Conservation (phyloP, 495 filamentous ascomycete species). For the Beverwykella pulmonaria region DNA sequence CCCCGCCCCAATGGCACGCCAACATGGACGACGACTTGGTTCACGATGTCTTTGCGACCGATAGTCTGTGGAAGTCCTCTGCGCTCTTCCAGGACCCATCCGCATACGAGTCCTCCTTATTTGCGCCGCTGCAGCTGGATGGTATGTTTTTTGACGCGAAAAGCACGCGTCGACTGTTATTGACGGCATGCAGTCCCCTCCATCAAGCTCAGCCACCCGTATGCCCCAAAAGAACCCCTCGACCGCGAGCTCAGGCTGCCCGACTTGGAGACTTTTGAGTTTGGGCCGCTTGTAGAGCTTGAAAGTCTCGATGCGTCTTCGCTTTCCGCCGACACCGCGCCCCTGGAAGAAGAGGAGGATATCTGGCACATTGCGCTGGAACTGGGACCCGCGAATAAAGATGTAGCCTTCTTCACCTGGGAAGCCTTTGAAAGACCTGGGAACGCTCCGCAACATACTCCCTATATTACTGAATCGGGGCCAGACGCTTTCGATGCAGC, state of each 20-base stretch:
- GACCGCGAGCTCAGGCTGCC: constrained; percentile 39
- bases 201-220: constrained; percentile 42
- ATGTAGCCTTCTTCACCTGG: constrained; percentile 60
- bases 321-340: constrained; percentile 22
- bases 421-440: constrained; percentile 61
- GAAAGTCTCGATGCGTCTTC: constrained; percentile 30
- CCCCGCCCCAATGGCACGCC: neutral
- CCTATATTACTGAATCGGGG: constrained; percentile 79
- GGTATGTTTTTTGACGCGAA: constrained; percentile 35
- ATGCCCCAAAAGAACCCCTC: constrained; percentile 40
- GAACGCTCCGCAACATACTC: constrained; percentile 51
- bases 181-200: constrained; percentile 35
- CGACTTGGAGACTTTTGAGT: constrained; percentile 39
- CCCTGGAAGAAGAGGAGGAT: constrained; percentile 30
- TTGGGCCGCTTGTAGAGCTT: constrained; percentile 38
- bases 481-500: constrained; percentile 71
- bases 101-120: constrained; percentile 31
- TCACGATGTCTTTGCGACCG: constrained; percentile 25
- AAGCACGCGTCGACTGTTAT: constrained; percentile 25
- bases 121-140: constrained; percentile 36
- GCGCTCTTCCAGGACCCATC: constrained; percentile 22
- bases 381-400: constrained; percentile 52
- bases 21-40: constrained; percentile 24
- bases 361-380: constrained; percentile 39
- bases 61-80: constrained; percentile 32